Percentiles rank a stretch among this genome's conserved stretches.
These are phyloP conservation scores for Exophiala viscosa DNA, from an alignment of 2,329 filamentous ascomycete species.

Conservation along the genomic window DNA sequence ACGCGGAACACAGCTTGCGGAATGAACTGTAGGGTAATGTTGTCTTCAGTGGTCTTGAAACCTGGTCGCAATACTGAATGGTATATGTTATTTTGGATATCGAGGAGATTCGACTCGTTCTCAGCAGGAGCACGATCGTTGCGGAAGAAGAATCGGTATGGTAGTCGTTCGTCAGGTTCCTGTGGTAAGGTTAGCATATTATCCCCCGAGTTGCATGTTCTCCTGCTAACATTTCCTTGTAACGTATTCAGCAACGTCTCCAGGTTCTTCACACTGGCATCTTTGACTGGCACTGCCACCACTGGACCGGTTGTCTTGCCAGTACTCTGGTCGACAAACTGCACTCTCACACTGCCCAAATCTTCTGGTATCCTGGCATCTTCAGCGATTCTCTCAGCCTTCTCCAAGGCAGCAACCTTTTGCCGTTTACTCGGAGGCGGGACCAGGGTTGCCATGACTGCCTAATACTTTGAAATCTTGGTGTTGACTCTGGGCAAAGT, in stretches of 20 bases:
- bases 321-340: constrained; percentile 79
- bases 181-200: constrained; percentile 30
- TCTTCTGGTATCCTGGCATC: constrained; percentile 63
- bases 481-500: neutral
- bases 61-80: constrained; percentile 50
- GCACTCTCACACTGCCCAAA: constrained; percentile 74
- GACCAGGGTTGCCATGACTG: constrained; percentile 69
- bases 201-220: neutral
- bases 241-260: constrained; percentile 82
- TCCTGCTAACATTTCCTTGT: constrained; percentile 62
- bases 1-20: constrained; percentile 94
- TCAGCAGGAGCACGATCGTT: constrained; percentile 31
- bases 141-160: constrained; percentile 63
- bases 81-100: constrained; percentile 48
- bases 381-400: constrained; percentile 70
- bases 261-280: constrained; percentile 84
- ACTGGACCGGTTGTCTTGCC: constrained; percentile 65
- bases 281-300: constrained; percentile 73
- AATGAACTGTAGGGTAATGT: constrained; percentile 60
- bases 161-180: constrained; percentile 60
- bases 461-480: neutral
- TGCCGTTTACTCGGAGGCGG: constrained; percentile 89
- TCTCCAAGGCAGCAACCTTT: constrained; percentile 68
- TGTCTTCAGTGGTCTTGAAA: constrained; percentile 57
- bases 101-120: constrained; percentile 38